Evolutionary conservation across 352 stramenopile species (phyloP), one percentile per base, ranked within the genome.

Genomic region (Phytopythium montanum): DNA sequence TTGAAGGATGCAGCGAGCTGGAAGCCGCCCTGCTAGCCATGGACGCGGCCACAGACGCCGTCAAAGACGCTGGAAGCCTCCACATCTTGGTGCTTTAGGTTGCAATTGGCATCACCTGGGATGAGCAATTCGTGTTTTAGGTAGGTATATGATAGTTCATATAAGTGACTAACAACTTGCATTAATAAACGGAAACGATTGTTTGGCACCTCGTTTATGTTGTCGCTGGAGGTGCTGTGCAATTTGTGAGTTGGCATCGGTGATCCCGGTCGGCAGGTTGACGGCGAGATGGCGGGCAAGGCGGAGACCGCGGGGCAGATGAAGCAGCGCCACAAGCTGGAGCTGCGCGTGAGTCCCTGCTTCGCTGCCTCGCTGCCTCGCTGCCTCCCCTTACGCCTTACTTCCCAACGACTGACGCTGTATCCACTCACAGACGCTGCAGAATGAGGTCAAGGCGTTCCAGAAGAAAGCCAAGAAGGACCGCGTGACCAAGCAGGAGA

Each of bases 381-480:
- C n/a, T 19, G 14, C 9, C 18, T 0, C 34, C 26, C 46, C 3
- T n/a, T n/a, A n/a, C n/a, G n/a, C n/a, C n/a, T n/a, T n/a, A 16
- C 5, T 12, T 38, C 0, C 2, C 33, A 1, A 12, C 33, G 33
- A 34, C 42, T 19, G 18, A 38, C 52, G 9, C 42, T 54, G 34
- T 2, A 65, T 34, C 0, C 21, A 23, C 21, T 54, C 23, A 26
- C 66, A 95, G 85, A 82, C 76, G 34, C 69, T 91, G 64, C 82
- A 92, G 74, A 89, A 73, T 51, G 79, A 92, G 34, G 57, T 90
- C 48, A 94, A 95, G 64, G 51, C 59, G 34, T 87, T 92, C 60
- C 81, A 90, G 63, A 94, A 93, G 82, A 90, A 91, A 19, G 81
- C 79, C 56, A 95, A 94, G 68, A 94, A 94, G 53, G 80, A 94